These are phyloP conservation scores for Nicotiana sylvestris DNA, from an alignment of 257 asterid genomes.

Conservation along the genomic window DNA sequence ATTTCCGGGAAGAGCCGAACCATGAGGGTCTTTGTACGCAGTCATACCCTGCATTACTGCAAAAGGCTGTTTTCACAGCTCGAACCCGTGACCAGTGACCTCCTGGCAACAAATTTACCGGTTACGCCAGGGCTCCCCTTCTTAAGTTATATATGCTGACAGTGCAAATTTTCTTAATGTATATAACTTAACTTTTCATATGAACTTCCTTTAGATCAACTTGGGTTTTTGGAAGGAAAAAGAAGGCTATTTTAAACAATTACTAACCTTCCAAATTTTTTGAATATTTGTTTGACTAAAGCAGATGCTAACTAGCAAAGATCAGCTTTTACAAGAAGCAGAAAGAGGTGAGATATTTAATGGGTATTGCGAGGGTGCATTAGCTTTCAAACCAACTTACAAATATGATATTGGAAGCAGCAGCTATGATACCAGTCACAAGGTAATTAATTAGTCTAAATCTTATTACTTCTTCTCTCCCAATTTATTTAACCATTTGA, in stretches of 20 bases:
- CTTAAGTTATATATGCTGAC: not conserved
- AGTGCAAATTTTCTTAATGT: too few species aligned
- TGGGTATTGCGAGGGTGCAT: slow-evolving; percentile 62
- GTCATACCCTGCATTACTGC: too few species aligned
- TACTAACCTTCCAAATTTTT: not conserved
- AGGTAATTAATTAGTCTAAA: slow-evolving; percentile 27
- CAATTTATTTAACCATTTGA: not conserved
- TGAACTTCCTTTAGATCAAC: not conserved
- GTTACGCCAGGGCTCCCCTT: too few species aligned
- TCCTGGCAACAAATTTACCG: too few species aligned
- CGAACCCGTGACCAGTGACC: too few species aligned
- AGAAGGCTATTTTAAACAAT: not conserved
- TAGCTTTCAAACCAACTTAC: slow-evolving; percentile 63
- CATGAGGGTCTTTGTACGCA: too few species aligned
- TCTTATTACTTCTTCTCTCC: not conserved
- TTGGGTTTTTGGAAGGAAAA: too few species aligned
- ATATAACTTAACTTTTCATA: too few species aligned
- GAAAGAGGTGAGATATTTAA: slow-evolving; percentile 63
- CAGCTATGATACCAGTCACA: slow-evolving; percentile 61
- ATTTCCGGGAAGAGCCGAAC: too few species aligned
- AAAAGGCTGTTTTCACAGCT: too few species aligned
- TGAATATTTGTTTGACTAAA: not conserved
- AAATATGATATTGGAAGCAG: slow-evolving; percentile 59
- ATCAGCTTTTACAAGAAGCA: slow-evolving; percentile 69
- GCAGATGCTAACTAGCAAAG: slow-evolving; percentile 45